Evolutionary conservation across 257 asterid genomes (phyloP).

Genomic region (Anisodus tanguticus): DNA sequence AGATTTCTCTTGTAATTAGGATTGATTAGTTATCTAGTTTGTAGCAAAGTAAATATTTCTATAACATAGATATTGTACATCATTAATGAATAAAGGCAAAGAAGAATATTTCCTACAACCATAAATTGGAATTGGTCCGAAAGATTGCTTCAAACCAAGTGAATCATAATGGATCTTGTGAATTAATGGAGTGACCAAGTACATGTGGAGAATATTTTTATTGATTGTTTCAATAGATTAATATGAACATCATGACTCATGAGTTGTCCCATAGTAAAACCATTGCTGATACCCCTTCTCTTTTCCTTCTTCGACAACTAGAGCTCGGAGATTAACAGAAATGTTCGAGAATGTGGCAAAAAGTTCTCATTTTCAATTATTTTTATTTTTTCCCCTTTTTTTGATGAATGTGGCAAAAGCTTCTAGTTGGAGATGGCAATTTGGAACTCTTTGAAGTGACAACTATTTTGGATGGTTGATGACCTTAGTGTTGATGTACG

Average conservation of each 20-base stretch:
- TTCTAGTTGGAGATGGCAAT: conserved; percentile 26
- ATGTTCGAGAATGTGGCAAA: neutral
- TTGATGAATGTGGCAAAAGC: conserved; percentile 10
- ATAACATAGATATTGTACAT: too few relatives aligned
- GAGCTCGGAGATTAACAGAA: conserved; percentile 5
- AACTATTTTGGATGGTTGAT: neutral
- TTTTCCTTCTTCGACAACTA: neutral
- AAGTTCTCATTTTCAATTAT: neutral
- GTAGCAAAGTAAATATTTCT: too few relatives aligned
- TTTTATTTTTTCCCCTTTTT: neutral
- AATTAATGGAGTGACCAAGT: conserved; percentile 11
- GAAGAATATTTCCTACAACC: too few relatives aligned
- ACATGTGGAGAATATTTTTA: neutral
- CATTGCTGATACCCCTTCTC: neutral
- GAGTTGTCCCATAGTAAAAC: neutral
- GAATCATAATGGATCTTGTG: neutral
- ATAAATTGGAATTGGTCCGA: neutral
- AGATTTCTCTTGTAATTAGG: too few relatives aligned
- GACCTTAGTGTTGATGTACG: neutral
- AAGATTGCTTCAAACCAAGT: neutral
- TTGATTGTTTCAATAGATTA: conserved; percentile 7
- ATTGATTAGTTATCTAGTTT: too few relatives aligned
- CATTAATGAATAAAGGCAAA: too few relatives aligned
- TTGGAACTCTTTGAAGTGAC: neutral
- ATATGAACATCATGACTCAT: neutral